Evolutionary conservation across 108 stramenopile species (phyloP).

Genomic region (Cylindrotheca fusiformis): DNA sequence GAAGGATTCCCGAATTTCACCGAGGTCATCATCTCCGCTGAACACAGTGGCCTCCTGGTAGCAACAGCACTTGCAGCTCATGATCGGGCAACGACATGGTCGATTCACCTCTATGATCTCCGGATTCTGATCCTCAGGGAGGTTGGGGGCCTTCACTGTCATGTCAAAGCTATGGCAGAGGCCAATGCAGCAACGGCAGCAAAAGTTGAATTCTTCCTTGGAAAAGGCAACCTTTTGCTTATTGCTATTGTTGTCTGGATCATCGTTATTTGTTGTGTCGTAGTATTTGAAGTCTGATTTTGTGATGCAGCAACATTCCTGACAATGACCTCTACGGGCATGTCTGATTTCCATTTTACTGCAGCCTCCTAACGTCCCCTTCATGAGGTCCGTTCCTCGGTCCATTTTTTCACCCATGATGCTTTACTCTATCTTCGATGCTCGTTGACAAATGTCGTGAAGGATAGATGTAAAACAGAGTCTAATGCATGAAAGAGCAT

Average conservation of each 20-base stretch:
- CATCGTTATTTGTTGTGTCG: neutral
- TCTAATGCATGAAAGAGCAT: no score
- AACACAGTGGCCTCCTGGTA: slow-evolving; percentile 45
- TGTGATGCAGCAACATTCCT: slow-evolving; percentile 63
- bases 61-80: slow-evolving; percentile 70
- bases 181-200: slow-evolving; percentile 58
- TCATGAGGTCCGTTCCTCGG: slow-evolving; percentile 42
- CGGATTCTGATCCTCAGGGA: slow-evolving; percentile 27
- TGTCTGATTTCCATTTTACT: slow-evolving; percentile 51
- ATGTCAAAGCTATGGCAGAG: slow-evolving; percentile 56
- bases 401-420: slow-evolving; percentile 51
- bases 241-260: slow-evolving; percentile 29
- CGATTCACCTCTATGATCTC: slow-evolving; percentile 53
- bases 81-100: slow-evolving; percentile 39
- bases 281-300: slow-evolving; percentile 47
- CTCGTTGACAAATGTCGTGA: no score
- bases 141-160: slow-evolving; percentile 31
- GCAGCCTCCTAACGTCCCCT: slow-evolving; percentile 6
- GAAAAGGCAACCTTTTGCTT: slow-evolving; percentile 52
- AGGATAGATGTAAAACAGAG: no score
- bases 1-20: slow-evolving; percentile 52
- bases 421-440: no score
- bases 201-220: slow-evolving; percentile 57
- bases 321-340: slow-evolving; percentile 48
- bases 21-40: slow-evolving; percentile 48